These are phyloP conservation scores for Pythium coloratum DNA, from an alignment of 352 stramenopile genomes.

Conservation along the genomic window DNA sequence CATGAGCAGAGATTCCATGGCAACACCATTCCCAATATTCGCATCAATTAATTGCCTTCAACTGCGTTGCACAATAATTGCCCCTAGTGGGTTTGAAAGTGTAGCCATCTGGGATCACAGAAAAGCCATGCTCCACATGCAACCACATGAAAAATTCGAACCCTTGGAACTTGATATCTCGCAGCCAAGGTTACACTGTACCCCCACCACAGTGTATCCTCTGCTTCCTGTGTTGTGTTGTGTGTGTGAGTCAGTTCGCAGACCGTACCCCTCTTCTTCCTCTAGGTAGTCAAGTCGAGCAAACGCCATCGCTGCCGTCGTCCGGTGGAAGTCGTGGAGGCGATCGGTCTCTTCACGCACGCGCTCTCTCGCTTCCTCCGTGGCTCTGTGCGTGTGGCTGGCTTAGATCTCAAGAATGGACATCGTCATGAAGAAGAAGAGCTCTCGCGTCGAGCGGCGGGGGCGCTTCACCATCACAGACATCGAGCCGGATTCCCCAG, in stretches of 20 bases:
- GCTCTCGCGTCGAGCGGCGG: conserved; percentile 65
- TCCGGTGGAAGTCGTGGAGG: neutral
- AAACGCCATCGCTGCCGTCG: neutral
- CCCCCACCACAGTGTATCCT: neutral
- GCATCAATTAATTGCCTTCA: neutral
- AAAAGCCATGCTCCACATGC: neutral
- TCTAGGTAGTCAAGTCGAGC: neutral
- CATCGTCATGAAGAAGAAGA: conserved; percentile 11
- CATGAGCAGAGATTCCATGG: neutral
- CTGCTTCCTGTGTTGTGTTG: neutral
- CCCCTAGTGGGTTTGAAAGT: neutral
- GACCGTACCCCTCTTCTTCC: neutral
- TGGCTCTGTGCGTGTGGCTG: neutral
- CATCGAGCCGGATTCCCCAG: conserved; percentile 58
- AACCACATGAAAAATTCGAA: neutral
- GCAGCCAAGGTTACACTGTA: neutral
- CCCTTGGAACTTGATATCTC: neutral
- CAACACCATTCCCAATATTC: neutral
- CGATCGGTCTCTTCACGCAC: neutral
- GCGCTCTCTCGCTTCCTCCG: neutral
- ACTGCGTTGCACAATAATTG: neutral
- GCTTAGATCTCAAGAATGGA: conserved; percentile 2
- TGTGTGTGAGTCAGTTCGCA: neutral
- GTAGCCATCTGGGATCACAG: conserved; percentile 6
- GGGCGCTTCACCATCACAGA: conserved; percentile 85